phyloP scores from a whole-genome alignment of 2,329 filamentous ascomycete genomes.

The Leptographium wingfieldii region DNA sequence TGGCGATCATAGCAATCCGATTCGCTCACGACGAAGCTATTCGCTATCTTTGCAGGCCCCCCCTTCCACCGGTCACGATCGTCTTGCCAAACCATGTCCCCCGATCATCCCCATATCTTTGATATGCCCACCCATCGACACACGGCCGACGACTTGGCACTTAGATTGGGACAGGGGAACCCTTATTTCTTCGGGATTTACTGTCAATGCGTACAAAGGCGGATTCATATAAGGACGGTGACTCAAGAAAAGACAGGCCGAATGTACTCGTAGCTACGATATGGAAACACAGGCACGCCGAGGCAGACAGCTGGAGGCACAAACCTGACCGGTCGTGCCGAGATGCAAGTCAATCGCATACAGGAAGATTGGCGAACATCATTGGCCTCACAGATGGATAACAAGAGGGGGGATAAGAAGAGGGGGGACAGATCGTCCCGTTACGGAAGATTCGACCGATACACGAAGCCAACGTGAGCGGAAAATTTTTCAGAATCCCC shows the following conservation, averaged over 20 bases:
- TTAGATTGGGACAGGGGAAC: not conserved
- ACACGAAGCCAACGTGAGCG: not conserved
- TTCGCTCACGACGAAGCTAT: not conserved
- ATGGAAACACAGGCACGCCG: not conserved
- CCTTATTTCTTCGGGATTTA: not conserved
- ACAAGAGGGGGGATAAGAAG: not conserved
- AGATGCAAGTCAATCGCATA: not conserved
- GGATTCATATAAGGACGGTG: not conserved
- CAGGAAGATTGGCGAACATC: not conserved
- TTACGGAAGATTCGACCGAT: not conserved
- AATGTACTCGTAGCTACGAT: not conserved
- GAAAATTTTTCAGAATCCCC: conserved; percentile 3
- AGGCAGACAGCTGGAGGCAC: not conserved
- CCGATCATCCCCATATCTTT: not conserved
- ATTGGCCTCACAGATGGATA: not conserved
- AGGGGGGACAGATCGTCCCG: not conserved
- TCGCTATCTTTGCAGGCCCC: not conserved
- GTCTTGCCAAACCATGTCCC: not conserved
- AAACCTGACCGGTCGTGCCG: not conserved
- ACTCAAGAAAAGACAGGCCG: not conserved
- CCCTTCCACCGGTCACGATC: not conserved
- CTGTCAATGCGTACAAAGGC: not conserved
- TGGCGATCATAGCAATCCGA: not conserved
- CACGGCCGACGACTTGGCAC: not conserved
- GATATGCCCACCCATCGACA: not conserved